Evolutionary conservation across 208 protist species (phyloP), one percentile per base, ranked within the genome.

Genomic region (Pavlovales sp.): DNA sequence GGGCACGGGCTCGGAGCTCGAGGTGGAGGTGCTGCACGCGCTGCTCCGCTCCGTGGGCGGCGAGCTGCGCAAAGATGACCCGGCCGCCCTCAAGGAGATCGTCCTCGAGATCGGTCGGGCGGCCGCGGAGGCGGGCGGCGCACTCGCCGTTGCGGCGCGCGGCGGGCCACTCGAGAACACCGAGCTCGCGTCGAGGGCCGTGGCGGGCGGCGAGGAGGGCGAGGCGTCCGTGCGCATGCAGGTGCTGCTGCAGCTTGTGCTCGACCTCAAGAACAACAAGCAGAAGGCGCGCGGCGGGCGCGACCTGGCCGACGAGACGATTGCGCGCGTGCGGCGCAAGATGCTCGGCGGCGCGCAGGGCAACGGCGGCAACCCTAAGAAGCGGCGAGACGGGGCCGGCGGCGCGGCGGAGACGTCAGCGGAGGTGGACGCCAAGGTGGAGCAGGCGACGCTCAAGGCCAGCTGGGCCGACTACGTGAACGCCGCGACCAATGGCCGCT

Each of bases 251-350:
- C n/a, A 37, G 22, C 44, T 38, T 37, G 14, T 88, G 38, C 28
- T 30, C 67, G 84, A 88, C 22, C 84, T 89, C 32, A 85, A 89
- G 66, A 89, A 84, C 66, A 85, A 89, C 78, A 88, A 88, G 84
- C 41, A 41, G 14, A 10, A 5, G 18, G 32, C 2, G 14, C 2
- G 1, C 22, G 18, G 57, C 57, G 57, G 57, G 2, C 14, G 57
- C 26, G 57, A 8, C 1, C 18, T 10, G 18, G 57, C 57, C 14
- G 57, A 71, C 14, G 57, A 30, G 22, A 30, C 26, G 57, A 57
- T 57, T 57, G 57, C 5, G 57, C 57, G 57, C 14, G 14, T 71
- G 18, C 57, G 57, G 22, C 2, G 22, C 2, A 8, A 71, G 57
- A 2, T 71, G 57, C 57, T 71, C 44, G 44, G 44, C 44, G 7